phyloP scores from a whole-genome alignment of 306 rosid species.

The Begonia peltatifolia region DNA sequence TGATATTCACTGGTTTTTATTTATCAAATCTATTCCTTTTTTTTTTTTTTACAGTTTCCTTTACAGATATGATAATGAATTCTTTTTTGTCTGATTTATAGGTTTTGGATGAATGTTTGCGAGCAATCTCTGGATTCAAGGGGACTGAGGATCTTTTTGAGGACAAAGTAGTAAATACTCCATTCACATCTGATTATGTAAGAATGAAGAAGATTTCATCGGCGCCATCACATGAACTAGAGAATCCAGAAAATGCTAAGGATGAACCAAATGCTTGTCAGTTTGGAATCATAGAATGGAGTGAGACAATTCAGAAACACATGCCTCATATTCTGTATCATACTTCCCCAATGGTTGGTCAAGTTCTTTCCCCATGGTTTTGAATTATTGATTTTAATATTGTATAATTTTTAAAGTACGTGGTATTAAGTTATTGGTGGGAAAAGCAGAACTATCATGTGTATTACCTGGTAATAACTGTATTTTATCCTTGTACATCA shows the following conservation, averaged over 20 bases:
- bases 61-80: no score
- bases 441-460: no score
- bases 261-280: conserved; percentile 23
- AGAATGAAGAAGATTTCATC: conserved; percentile 88
- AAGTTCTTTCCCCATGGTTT: background rate
- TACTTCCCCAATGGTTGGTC: conserved; percentile 55
- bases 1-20: no score
- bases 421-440: no score
- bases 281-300: conserved; percentile 62
- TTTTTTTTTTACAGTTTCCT: no score
- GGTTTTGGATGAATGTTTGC: conserved; percentile 85
- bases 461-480: no score
- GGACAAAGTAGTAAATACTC: conserved; percentile 54
- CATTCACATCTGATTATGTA: conserved; percentile 70
- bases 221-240: conserved; percentile 61
- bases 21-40: no score
- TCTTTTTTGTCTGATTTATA: conserved; percentile 14
- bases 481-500: background rate
- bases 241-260: conserved; percentile 16
- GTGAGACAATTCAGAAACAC: conserved; percentile 68
- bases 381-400: no score
- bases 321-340: conserved; percentile 50
- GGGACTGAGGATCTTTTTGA: conserved; percentile 88
- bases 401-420: no score
- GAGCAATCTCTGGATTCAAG: conserved; percentile 87